Evolutionary conservation across 305 asterid genomes (phyloP).

Genomic region (Solanum hybrid): DNA sequence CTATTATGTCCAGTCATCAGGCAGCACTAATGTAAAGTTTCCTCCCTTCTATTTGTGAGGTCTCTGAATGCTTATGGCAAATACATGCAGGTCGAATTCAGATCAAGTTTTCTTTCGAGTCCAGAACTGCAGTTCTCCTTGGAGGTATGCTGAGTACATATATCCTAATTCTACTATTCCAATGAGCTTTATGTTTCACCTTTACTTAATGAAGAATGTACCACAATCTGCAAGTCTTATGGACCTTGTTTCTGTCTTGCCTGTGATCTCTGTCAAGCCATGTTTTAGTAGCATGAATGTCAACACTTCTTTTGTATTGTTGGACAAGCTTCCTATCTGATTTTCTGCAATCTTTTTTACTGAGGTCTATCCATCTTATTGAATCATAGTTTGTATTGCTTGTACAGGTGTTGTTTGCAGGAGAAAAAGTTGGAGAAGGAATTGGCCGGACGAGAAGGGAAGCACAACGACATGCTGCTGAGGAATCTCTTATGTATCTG

Average conservation of each 20-base stretch:
- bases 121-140: conserved; percentile 49
- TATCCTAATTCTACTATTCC: background rate
- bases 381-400: conserved; percentile 9
- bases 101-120: conserved; percentile 38
- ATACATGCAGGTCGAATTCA: conserved; percentile 80
- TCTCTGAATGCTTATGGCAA: conserved; percentile 10
- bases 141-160: conserved; percentile 44
- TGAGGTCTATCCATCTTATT: conserved; percentile 5
- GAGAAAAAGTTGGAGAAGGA: conserved; percentile 79
- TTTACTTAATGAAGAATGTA: background rate
- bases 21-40: background rate
- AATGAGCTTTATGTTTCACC: background rate
- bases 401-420: conserved; percentile 74
- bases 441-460: conserved; percentile 83
- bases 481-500: conserved; percentile 68
- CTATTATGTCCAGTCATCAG: background rate
- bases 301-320: background rate
- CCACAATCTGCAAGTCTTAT: background rate
- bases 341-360: background rate
- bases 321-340: background rate
- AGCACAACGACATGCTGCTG: conserved; percentile 73
- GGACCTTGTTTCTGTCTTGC: background rate
- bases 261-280: background rate
- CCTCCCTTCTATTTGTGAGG: background rate
- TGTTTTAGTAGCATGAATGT: background rate